Base-by-base conservation (phyloP, 805 yeast genomes). In the Yarrowia sp. region DNA sequence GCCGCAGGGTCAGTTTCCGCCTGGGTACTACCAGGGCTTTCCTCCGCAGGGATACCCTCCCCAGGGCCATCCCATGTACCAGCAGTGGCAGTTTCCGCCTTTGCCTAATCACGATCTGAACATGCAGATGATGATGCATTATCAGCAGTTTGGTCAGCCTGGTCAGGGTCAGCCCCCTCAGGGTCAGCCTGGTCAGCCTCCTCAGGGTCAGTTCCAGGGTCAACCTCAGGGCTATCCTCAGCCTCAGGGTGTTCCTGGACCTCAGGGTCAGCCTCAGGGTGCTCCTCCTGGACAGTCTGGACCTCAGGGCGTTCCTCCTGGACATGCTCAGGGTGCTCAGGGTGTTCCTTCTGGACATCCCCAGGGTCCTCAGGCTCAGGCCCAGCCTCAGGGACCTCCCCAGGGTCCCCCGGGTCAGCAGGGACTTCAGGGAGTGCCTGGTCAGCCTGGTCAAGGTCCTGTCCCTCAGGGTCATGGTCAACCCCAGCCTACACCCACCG, bases 201-300 rank as follows among this genome's bases (percentile, higher is more conserved):
- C n/a, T 56, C 74, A 59, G 10, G 67, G 66, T 6, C 73, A 66
- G 36, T 69, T 65, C 58, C 71, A 65, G 61, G 62, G 41, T 13
- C 68, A 64, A 53, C 70, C 55, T 68, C 70, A 19, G 58, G 39
- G 8, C 13, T 22, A 38, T n/a, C 5, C 14, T 6, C 74, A 64
- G 61, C 70, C 62, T 24, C 72, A 65, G 44, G 71, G 65, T 32
- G 73, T 42, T 13, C 66, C 66, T 35, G 33, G 67, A 55, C 39
- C 65, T 62, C 67, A 63, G 19, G 70, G 66, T 36, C 68, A n/a
- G n/a, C n/a, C n/a, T n/a, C n/a, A n/a, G n/a, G n/a, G n/a, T n/a
- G n/a, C 16, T 5, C 18, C 18, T n/a, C 36, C 14, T 7, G 36
- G 36, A 2, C 18, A n/a, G 16, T 5, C 16, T n/a, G 32, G 44